Evolutionary conservation across 805 yeast species (phyloP), one percentile per base, ranked within the genome.

Genomic region (Vanderwaltozyma tropicalis): DNA sequence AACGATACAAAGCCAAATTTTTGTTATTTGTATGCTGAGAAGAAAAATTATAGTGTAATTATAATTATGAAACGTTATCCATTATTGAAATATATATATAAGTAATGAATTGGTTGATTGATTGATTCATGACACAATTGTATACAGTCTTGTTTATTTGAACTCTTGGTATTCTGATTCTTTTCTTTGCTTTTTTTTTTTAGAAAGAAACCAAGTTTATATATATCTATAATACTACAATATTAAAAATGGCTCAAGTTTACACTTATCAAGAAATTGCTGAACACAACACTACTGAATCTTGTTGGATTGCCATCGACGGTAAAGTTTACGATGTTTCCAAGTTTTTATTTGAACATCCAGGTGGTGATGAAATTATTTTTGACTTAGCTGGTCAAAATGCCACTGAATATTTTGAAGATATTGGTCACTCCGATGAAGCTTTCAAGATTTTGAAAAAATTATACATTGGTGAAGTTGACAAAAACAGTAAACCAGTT

Each of bases 381-480:
- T 62, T 74, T 35, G 94, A 84, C 49, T 71, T 76, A 54, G 94
- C 82, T 24, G 95, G 95, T 31, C 70, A 71, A 42, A 95, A 86
- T 57, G 88, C 87, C 40, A 84, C 96, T 9, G 74, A 74, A 37
- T 77, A 86, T 34, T 72, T 89, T 71, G 76, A 79, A 7, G 96
- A 89, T 52, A 88, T 92, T 57, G 99, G 99, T 26, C 99, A 92
- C 66, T 86, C 97, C 26, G 96, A 88, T 45, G 96, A 88, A 49
- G 97, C 99, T 29, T 77, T 78, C 50, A 92, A 80, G 51, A 69
- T 80, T 49, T 68, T 92, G 52, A 69, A 64, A 32, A 76, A 72
- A 29, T 66, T 86, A 55, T 67, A 72, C 48, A 72, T 92, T 41
- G 98, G 98, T 47, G 78, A 72, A 37, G 69, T 89, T 37, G 88